Base-by-base conservation (phyloP, 225 moss, liverwort and hornwort species). In the Straminergon stramineum region DNA sequence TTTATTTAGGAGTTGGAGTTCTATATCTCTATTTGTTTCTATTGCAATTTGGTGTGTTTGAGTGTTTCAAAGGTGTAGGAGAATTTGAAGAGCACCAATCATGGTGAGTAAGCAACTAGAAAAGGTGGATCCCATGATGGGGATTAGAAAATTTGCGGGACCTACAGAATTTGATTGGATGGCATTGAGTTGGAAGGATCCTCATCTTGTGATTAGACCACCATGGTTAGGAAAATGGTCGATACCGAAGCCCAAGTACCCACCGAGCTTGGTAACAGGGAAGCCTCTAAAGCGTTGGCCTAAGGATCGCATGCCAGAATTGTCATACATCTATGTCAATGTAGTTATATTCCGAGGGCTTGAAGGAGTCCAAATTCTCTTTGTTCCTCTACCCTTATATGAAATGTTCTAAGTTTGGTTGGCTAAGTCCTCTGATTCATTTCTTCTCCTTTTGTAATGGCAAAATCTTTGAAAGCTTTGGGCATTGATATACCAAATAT, bases 291-390 rank as follows among this genome's bases (percentile, higher is more conserved):
- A 82, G 79, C 89, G 75, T 9, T 91, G 92, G 92, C 78, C 87
- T 43, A 57, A 41, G 61, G 82, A 85, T 88, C 89, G 82, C 56
- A 70, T 56, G 87, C 92, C 89, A 56, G 70, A 69, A 30, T 81
- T 92, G 87, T 89, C 91, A 65, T 53, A 68, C 31, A 71, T 83
- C 8, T 71, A 85, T 81, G 82, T 91, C 82, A 89, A 92, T 87
- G 89, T 91, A 53, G 58, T 81, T 71, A 2, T 92, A 64, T 73
- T 91, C 12, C 77, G 66, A 70, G 91, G 89, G 52, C 77, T 91
- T 71, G 92, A 91, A 77, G 92, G 85, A 70, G 58, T 92, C 57
- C 92, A 92, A 89, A 78, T 92, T 77, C 92, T 91, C 70, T 70
- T 92, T 15, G 65, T 92, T 85, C 73, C 81, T 85, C 16, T 89